Evolutionary conservation across 2,329 filamentous ascomycete genomes (phyloP), one percentile per base, ranked within the genome.

Genomic region (Stromatinia cepivora): DNA sequence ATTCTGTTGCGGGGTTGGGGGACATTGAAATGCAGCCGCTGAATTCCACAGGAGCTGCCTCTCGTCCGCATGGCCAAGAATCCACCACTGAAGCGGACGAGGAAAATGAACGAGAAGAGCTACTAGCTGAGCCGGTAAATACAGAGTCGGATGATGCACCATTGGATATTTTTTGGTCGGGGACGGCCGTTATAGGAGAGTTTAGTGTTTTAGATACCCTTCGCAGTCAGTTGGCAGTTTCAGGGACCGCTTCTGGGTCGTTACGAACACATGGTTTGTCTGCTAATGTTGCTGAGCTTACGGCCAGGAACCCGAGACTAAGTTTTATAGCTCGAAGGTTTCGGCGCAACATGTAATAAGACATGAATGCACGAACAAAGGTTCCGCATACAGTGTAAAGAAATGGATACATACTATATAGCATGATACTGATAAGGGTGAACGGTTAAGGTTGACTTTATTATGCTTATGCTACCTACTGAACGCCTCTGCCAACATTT

Each of bases 401-500:
- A 53, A 66, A 34, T 28, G 42, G 31, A 34, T 31, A 63, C 25
- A 31, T 20, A 52, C n/a, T 25, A 50, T 28, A 28, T 34, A 22
- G 15, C 45, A 54, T 64, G 20, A 4, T 7, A 59, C 46, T 22
- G 22, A 59, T 20, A 45, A 59, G 4, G 28, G 39, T 57, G 22
- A 48, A 56, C 13, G 11, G 34, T 25, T 31, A 25, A 25, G 22
- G 36, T 59, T 64, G 58, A 22, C 28, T 56, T 54, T 56, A 72
- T 76, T 79, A 90, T 72, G 87, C 87, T 17, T 42, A 42, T 42
- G 39, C 15, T 42, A 13, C 39, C 39, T 79, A 68, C 48, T 68
- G 66, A 64, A 97, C 91, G 82, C 98, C 98, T 77, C 94, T 88
- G 66, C 94, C 94, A 62, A 98, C 92, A 79, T 98, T 99, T 42